Evolutionary conservation across 2,329 filamentous ascomycete genomes (phyloP).

Genomic region (Penicillium paneum): DNA sequence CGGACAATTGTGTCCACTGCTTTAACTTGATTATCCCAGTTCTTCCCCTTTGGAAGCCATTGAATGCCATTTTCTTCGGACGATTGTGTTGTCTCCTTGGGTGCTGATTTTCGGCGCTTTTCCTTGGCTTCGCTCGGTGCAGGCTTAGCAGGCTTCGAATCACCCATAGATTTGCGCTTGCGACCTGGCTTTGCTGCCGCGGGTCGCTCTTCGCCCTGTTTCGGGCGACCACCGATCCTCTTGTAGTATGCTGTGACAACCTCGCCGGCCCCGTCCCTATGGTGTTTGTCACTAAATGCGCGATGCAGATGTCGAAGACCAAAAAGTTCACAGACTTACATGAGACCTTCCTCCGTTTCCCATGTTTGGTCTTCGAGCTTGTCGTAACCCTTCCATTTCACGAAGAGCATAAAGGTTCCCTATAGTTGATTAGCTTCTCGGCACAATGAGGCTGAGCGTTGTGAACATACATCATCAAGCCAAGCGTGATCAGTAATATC

Average conservation of each 20-base stretch:
- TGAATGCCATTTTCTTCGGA: slow-evolving; percentile 20
- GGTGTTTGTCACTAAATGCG: slow-evolving; percentile 17
- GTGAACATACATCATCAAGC: slow-evolving; percentile 31
- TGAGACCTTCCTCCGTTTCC: slow-evolving; percentile 47
- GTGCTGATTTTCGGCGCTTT: slow-evolving; percentile 26
- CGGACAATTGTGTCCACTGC: slow-evolving; percentile 45
- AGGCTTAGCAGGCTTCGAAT: slow-evolving; percentile 26
- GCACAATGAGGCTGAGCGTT: neutral
- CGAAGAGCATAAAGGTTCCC: slow-evolving; percentile 39
- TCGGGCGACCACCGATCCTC: slow-evolving; percentile 43
- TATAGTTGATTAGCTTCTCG: slow-evolving; percentile 24
- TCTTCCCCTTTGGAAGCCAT: slow-evolving; percentile 42
- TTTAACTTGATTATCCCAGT: slow-evolving; percentile 45
- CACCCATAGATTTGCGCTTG: slow-evolving; percentile 38
- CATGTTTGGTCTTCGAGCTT: slow-evolving; percentile 43
- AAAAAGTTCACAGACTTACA: slow-evolving; percentile 28
- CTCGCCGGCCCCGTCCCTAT: slow-evolving; percentile 40
- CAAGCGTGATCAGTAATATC: slow-evolving; percentile 39
- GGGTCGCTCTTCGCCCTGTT: slow-evolving; percentile 22
- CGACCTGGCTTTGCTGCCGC: slow-evolving; percentile 12
- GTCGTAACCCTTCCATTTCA: slow-evolving; percentile 50
- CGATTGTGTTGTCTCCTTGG: slow-evolving; percentile 12
- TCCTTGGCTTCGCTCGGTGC: slow-evolving; percentile 26
- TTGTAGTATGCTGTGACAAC: slow-evolving; percentile 42
- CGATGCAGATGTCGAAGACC: neutral